Evolutionary conservation across 192 early-diverging fungal genomes (phyloP).

Genomic region (Phlyctochytrium arcticum): DNA sequence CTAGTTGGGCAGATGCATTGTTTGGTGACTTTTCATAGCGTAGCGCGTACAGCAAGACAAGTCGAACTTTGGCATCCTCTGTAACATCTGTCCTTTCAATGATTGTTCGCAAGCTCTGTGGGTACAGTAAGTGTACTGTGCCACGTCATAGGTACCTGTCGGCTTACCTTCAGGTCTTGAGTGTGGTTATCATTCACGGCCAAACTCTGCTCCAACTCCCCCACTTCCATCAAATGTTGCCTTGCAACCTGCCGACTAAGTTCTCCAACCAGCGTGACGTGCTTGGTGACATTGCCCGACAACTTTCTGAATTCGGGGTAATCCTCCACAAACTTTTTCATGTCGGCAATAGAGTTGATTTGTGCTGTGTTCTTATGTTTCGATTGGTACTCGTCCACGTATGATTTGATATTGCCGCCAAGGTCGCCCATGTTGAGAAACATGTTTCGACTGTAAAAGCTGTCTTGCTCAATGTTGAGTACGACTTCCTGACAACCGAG

Average conservation of each 20-base stretch:
- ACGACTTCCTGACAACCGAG: slow-evolving; percentile 71
- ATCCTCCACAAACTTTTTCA: slow-evolving; percentile 98
- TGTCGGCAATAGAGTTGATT: slow-evolving; percentile 94
- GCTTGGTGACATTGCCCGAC: slow-evolving; percentile 95
- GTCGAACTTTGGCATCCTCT: slow-evolving; percentile 70
- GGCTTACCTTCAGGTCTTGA: slow-evolving; percentile 72
- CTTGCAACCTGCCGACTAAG: slow-evolving; percentile 75
- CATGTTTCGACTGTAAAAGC: slow-evolving; percentile 88
- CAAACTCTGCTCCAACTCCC: slow-evolving; percentile 92
- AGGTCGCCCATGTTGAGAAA: slow-evolving; percentile 93
- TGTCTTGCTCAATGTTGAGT: slow-evolving; percentile 82
- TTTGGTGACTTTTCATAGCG: slow-evolving; percentile 82
- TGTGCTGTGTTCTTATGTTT: slow-evolving; percentile 87
- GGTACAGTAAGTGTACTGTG: background rate
- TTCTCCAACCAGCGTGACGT: slow-evolving; percentile 97
- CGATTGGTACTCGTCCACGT: slow-evolving; percentile 90
- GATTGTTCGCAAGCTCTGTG: slow-evolving; percentile 63
- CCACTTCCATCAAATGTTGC: slow-evolving; percentile 75
- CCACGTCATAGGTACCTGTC: background rate
- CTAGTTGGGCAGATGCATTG: slow-evolving; percentile 67
- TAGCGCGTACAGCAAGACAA: slow-evolving; percentile 83
- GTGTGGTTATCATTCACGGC: slow-evolving; percentile 84
- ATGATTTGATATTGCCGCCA: slow-evolving; percentile 87
- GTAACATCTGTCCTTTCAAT: slow-evolving; percentile 63
- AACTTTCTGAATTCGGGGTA: slow-evolving; percentile 98